These are phyloP conservation scores for Neopestalotiopsis sp. DNA, from an alignment of 2,329 filamentous ascomycete species.

Conservation along the genomic window DNA sequence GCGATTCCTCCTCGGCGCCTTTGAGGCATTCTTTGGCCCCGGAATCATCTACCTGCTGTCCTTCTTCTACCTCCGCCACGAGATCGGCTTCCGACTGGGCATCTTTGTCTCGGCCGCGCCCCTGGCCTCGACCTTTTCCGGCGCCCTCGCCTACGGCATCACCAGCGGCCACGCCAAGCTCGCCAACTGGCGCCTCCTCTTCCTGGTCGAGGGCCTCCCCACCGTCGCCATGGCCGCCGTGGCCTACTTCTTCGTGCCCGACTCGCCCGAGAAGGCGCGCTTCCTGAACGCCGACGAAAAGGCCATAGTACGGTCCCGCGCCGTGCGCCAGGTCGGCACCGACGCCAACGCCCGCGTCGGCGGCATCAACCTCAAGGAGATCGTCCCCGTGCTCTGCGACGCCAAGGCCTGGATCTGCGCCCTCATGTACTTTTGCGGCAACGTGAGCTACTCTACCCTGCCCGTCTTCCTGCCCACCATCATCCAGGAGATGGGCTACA, in stretches of 20 bases:
- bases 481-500: slow-evolving; percentile 76
- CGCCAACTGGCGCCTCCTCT: slow-evolving; percentile 25
- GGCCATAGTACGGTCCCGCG: slow-evolving; percentile 19
- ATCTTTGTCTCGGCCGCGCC: slow-evolving; percentile 52
- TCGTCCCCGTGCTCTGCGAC: slow-evolving; percentile 21
- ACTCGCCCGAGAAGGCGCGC: slow-evolving; percentile 22
- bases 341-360: slow-evolving; percentile 34
- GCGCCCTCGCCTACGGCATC: slow-evolving; percentile 28
- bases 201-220: slow-evolving; percentile 23
- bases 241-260: slow-evolving; percentile 22
- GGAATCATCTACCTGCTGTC: slow-evolving; percentile 48
- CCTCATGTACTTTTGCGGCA: slow-evolving; percentile 84
- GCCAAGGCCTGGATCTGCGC: slow-evolving; percentile 60
- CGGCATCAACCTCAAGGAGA: slow-evolving; percentile 31
- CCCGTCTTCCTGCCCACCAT: slow-evolving; percentile 89
- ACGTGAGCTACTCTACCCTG: slow-evolving; percentile 85
- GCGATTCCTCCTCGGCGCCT: slow-evolving; percentile 54
- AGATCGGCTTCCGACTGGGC: slow-evolving; percentile 48
- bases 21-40: slow-evolving; percentile 44
- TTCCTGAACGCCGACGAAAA: slow-evolving; percentile 24
- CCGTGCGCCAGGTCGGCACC: slow-evolving; percentile 32
- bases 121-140: slow-evolving; percentile 28
- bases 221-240: slow-evolving; percentile 21
- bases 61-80: slow-evolving; percentile 59
- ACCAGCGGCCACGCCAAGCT: slow-evolving; percentile 22